Evolutionary conservation across 1,284 basidiomycete species (phyloP).

Genomic region (Salmacisia buchloeana): DNA sequence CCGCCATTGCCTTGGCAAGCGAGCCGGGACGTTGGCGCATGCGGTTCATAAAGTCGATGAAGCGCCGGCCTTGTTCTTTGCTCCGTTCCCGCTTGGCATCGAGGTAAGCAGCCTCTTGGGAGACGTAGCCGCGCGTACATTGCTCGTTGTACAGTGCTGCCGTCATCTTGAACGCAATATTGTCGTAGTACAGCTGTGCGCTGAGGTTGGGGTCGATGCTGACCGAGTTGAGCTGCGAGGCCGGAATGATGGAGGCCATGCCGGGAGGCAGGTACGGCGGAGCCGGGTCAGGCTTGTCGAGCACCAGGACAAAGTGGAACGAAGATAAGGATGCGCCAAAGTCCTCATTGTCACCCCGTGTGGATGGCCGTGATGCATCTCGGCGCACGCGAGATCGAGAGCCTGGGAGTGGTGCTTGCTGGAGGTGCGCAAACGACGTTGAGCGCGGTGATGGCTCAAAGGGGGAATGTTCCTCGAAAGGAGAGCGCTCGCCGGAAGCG

Average conservation of each 20-base stretch:
- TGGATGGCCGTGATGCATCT: background rate
- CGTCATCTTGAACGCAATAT: slow-evolving; percentile 48
- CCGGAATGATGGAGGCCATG: background rate
- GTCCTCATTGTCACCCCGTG: background rate
- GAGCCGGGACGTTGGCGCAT: slow-evolving; percentile 1
- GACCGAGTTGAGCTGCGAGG: slow-evolving; percentile 13
- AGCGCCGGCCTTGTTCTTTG: slow-evolving; percentile 29
- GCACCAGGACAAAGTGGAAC: slow-evolving; percentile 47
- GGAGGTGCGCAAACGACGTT: background rate
- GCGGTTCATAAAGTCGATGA: background rate
- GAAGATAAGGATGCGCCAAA: slow-evolving; percentile 16
- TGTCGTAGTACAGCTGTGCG: slow-evolving; percentile 44
- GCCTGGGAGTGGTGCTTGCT: background rate
- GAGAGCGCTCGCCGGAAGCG: background rate
- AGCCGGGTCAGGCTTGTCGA: slow-evolving; percentile 43
- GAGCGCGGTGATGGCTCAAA: background rate
- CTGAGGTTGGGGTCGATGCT: slow-evolving; percentile 32
- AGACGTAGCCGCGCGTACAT: slow-evolving; percentile 28
- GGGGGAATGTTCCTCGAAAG: slow-evolving; percentile 1
- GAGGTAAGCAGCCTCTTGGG: slow-evolving; percentile 31
- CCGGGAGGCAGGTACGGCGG: slow-evolving; percentile 8
- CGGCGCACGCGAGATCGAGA: background rate
- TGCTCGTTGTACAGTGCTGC: slow-evolving; percentile 46
- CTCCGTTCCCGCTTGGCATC: slow-evolving; percentile 33
- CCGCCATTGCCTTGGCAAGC: slow-evolving; percentile 1